Conservation (phyloP, 345 rosid species). For the Diplotaxis tenuifolia region DNA sequence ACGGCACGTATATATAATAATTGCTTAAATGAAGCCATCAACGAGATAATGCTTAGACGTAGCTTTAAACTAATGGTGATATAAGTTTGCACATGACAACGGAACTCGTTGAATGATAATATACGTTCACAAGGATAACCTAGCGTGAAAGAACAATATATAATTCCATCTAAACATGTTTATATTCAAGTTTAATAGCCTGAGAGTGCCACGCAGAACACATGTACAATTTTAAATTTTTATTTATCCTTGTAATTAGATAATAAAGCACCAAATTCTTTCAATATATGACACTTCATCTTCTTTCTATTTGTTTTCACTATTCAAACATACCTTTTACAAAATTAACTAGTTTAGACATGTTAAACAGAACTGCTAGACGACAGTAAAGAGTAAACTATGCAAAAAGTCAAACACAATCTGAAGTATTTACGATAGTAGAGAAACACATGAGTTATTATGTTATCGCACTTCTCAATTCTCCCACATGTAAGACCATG, state of each 20-base stretch:
- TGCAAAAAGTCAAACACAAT: neutral
- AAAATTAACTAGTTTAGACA: neutral
- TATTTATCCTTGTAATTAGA: no score
- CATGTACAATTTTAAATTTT: no score
- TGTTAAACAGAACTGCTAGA: neutral
- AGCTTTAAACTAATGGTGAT: neutral
- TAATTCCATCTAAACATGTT: neutral
- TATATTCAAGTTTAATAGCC: neutral
- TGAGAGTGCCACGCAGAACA: neutral
- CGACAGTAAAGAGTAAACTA: neutral
- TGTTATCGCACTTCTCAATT: neutral
- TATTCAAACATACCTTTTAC: no score
- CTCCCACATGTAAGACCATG: constrained; percentile 44
- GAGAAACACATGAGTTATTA: neutral
- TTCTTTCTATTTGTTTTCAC: no score
- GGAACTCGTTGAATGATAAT: neutral
- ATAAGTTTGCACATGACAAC: neutral
- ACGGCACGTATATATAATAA: no score
- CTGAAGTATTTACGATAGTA: neutral
- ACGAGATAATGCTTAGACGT: no score
- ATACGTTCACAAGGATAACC: neutral
- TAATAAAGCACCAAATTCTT: no score
- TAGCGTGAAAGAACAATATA: no score
- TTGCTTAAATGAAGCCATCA: no score
- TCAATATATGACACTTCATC: no score